phyloP scores from a whole-genome alignment of 129 eudicot genomes.

The Pulicaria dysenterica region DNA sequence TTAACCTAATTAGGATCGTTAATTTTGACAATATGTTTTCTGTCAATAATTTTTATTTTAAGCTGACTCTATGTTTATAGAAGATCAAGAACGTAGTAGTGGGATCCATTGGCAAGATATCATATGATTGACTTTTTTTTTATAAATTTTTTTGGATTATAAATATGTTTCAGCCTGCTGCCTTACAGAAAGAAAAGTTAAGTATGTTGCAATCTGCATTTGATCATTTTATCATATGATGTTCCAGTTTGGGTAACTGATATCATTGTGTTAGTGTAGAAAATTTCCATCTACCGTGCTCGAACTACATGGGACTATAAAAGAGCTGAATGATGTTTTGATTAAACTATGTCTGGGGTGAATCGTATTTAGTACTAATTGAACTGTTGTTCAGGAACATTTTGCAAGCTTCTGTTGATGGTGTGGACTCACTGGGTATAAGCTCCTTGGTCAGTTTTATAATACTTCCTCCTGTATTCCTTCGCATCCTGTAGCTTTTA shows the following conservation, averaged over 20 bases:
- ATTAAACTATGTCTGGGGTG: conserved; percentile 1
- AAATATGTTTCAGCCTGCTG: neutral
- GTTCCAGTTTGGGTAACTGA: neutral
- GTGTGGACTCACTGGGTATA: conserved; percentile 56
- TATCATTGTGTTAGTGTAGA: neutral
- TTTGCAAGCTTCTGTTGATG: conserved; percentile 56
- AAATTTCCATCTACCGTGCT: neutral
- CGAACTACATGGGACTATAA: neutral
- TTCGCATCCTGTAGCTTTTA: neutral
- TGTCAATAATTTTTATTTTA: conserved; percentile 14
- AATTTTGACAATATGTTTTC: conserved; percentile 13
- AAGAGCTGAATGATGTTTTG: conserved; percentile 11
- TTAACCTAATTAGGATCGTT: conserved; percentile 28
- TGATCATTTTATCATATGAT: conserved; percentile 3
- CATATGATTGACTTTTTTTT: neutral
- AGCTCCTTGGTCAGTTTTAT: conserved; percentile 60
- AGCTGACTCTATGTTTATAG: conserved; percentile 5
- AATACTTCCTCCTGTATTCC: conserved; percentile 21
- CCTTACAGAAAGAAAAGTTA: too few species aligned
- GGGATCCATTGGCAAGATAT: neutral
- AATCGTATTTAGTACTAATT: conserved; percentile 16
- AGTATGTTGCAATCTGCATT: conserved; percentile 3
- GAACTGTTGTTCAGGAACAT: conserved; percentile 45
- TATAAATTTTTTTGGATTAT: neutral
- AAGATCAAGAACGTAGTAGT: conserved; percentile 13